A percentile compares a stretch with the other conserved stretches of the same genome.
Conservation (phyloP, 768 basidiomycete genomes). For the Lactarius psammicola region DNA sequence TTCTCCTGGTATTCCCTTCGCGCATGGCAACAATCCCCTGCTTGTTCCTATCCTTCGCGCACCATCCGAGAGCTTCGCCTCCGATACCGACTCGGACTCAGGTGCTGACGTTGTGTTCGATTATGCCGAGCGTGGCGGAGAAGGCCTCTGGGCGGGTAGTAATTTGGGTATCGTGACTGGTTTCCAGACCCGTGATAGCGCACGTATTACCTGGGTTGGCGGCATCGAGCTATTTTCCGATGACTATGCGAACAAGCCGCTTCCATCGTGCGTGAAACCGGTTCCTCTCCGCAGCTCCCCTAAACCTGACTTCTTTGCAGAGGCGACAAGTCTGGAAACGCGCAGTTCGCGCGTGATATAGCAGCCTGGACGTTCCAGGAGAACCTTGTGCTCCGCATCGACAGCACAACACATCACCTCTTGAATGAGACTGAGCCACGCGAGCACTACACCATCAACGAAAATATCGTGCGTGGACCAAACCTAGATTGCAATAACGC, state of each 20-base stretch:
- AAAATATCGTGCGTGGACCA: conserved; percentile 62
- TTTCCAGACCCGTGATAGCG: conserved; percentile 80
- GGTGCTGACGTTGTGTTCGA: conserved; percentile 65
- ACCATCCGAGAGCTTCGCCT: conserved; percentile 70
- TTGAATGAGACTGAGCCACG: conserved; percentile 59
- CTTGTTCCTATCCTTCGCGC: conserved; percentile 81
- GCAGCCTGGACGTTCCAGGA: conserved; percentile 93
- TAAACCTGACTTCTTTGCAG: conserved; percentile 35
- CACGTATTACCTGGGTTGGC: conserved; percentile 78
- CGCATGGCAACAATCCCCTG: conserved; percentile 70
- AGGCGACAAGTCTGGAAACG: conserved; percentile 69
- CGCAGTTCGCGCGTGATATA: conserved; percentile 68
- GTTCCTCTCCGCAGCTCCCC: background rate
- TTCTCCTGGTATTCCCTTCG: conserved; percentile 70
- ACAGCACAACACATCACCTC: conserved; percentile 68
- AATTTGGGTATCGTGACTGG: conserved; percentile 77
- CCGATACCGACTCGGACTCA: conserved; percentile 58
- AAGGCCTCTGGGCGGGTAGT: conserved; percentile 81
- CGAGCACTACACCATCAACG: conserved; percentile 82
- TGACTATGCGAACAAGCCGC: conserved; percentile 61
- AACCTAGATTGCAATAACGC: background rate
- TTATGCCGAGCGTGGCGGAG: conserved; percentile 69
- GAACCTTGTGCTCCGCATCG: conserved; percentile 73
- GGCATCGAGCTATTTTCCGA: conserved; percentile 80
- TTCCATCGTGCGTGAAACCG: conserved; percentile 50